Base-by-base conservation (phyloP, 2,329 filamentous ascomycete genomes). In the Fusarium nematophilum region DNA sequence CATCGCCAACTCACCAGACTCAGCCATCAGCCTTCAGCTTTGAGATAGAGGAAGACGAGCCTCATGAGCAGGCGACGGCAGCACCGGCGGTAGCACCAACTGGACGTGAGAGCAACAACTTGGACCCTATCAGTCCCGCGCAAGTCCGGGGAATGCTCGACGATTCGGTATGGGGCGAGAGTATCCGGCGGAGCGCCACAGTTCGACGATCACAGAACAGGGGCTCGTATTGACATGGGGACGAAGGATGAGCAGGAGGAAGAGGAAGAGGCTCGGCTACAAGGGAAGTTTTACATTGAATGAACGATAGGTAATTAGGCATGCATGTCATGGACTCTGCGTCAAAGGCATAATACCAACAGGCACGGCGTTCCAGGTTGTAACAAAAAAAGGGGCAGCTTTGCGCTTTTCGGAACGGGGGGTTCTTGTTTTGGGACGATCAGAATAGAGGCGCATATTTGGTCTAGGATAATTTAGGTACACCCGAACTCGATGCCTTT, bases 121-220 rank as follows among this genome's bases (percentile, higher is more conserved):
- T 63, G 23, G 60, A 65, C 11, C 36, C 51, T 10, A 53, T 38
- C 26, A 65, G 47, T 37, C 69, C 88, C 89, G 85, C 88, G 40
- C 90, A 93, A 68, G 90, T 96, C 65, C 86, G 93, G 73, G 88
- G 93, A 65, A 90, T 95, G 71, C 83, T 98, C 49, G 92, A 95
- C 69, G 91, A 94, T 70, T 95, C 92, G 14, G 89, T 91, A 13
- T 98, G 94, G 94, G 91, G 94, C 45, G 92, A 96, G 77, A 96
- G 91, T 79, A 93, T 97, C 63, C 84, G 93, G 62, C 85, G 92
- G 59, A 96, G 92, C 77, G 92, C 95, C 66, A 97, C 93, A 47
- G 84, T 83, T 47, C 78, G 79, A 45, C 79, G 76, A 63, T 78
- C 79, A 39, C 62, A 68, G 11, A 73, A 78, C 18, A 69, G 72